phyloP scores from a whole-genome alignment of 768 basidiomycete genomes.

The Boletus sensibilis region DNA sequence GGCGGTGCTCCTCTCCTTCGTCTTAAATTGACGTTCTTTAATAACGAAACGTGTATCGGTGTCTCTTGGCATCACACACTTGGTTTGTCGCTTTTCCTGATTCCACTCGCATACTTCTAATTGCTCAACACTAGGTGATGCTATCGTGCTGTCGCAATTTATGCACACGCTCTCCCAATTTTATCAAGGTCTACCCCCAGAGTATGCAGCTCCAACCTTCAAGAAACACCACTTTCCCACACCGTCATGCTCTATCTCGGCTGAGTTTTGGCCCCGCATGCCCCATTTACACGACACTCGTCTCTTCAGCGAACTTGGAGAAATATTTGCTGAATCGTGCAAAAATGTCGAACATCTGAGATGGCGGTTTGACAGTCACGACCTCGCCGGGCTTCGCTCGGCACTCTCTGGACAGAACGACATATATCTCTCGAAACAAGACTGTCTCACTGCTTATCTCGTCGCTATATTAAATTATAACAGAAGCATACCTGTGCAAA shows the following conservation, averaged over 20 bases:
- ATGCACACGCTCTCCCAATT: constrained; percentile 30
- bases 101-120: not conserved
- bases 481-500: constrained; percentile 9
- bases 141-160: constrained; percentile 26
- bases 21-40: constrained; percentile 29
- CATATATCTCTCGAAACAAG: constrained; percentile 25
- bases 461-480: constrained; percentile 22
- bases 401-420: constrained; percentile 5
- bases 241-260: constrained; percentile 13
- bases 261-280: constrained; percentile 21
- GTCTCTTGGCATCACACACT: constrained; percentile 38
- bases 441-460: constrained; percentile 32
- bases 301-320: constrained; percentile 18
- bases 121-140: constrained; percentile 27
- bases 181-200: constrained; percentile 25
- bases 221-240: constrained; percentile 21
- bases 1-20: constrained; percentile 21
- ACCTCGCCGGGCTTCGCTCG: constrained; percentile 17
- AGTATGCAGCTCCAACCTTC: constrained; percentile 23
- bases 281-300: constrained; percentile 25
- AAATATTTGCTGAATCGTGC: constrained; percentile 10
- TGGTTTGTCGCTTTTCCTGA: constrained; percentile 17
- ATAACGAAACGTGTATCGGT: constrained; percentile 28
- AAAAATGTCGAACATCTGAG: constrained; percentile 14
- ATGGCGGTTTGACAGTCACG: constrained; percentile 13